A percentile compares a stretch with the other conserved stretches of the same genome.
These are phyloP conservation scores for Phytophthora quininea DNA, from an alignment of 352 stramenopile species.

Conservation along the genomic window DNA sequence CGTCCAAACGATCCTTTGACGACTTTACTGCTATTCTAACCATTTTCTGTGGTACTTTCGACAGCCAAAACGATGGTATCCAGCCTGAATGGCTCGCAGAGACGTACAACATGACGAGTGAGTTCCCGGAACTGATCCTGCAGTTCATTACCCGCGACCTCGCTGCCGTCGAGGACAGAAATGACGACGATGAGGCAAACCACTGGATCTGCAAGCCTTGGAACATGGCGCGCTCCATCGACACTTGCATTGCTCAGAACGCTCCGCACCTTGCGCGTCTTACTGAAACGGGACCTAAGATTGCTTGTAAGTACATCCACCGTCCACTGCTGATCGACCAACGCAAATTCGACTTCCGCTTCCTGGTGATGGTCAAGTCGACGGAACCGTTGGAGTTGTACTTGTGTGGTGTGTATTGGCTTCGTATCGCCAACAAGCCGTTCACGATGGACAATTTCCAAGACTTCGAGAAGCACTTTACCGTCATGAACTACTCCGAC, in stretches of 20 bases:
- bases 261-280: slow-evolving; percentile 49
- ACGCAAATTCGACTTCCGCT: slow-evolving; percentile 67
- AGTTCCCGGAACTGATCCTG: slow-evolving; percentile 57
- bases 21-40: not conserved
- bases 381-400: slow-evolving; percentile 57
- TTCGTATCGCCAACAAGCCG: slow-evolving; percentile 62
- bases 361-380: slow-evolving; percentile 62
- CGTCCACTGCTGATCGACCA: slow-evolving; percentile 59
- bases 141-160: slow-evolving; percentile 52
- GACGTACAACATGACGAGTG: slow-evolving; percentile 62
- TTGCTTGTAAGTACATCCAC: slow-evolving; percentile 65
- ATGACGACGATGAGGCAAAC: slow-evolving; percentile 48
- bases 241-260: slow-evolving; percentile 59
- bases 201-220: slow-evolving; percentile 71
- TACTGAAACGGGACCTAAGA: slow-evolving; percentile 56
- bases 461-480: slow-evolving; percentile 67
- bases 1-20: slow-evolving; percentile 11
- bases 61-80: slow-evolving; percentile 46
- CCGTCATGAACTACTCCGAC: slow-evolving; percentile 68
- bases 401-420: slow-evolving; percentile 56
- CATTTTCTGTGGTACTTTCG: slow-evolving; percentile 1
- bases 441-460: slow-evolving; percentile 66
- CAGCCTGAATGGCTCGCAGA: slow-evolving; percentile 51
- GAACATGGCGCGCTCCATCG: slow-evolving; percentile 67
- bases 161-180: slow-evolving; percentile 27